Conservation (phyloP, 805 yeast species). For the Yueomyces sp. region DNA sequence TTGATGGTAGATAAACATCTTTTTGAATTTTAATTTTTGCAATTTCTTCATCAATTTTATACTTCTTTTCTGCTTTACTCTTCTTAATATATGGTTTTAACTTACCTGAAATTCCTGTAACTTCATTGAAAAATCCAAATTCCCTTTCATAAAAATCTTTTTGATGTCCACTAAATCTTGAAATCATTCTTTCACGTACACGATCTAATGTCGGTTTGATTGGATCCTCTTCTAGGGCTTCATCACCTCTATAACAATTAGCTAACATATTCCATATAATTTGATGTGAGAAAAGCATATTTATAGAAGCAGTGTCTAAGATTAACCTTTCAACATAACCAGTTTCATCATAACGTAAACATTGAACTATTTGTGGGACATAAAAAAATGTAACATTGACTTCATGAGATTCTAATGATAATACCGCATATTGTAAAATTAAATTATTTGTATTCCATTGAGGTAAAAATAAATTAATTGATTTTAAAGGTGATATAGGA, state of each 20-base stretch:
- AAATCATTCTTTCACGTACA: constrained; percentile 52
- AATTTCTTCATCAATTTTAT: constrained; percentile 95
- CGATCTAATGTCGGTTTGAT: constrained; percentile 73
- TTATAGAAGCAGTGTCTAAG: constrained; percentile 80
- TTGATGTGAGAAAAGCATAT: constrained; percentile 91
- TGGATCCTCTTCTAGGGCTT: constrained; percentile 62
- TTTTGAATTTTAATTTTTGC: constrained; percentile 53
- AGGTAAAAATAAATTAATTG: constrained; percentile 74
- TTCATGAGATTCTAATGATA: constrained; percentile 79
- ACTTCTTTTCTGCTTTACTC: constrained; percentile 90
- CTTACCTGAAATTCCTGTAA: constrained; percentile 88
- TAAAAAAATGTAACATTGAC: constrained; percentile 85
- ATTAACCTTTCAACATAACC: constrained; percentile 87
- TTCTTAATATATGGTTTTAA: constrained; percentile 89
- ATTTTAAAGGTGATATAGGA: constrained; percentile 67
- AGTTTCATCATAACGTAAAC: constrained; percentile 63
- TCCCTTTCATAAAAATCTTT: constrained; percentile 63
- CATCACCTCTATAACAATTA: constrained; percentile 83
- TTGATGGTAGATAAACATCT: constrained; percentile 88
- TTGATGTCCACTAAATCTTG: constrained; percentile 47
- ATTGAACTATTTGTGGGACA: constrained; percentile 95
- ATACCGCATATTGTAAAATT: constrained; percentile 75
- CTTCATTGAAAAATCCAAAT: constrained; percentile 79
- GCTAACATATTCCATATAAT: constrained; percentile 97
- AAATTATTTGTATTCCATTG: constrained; percentile 52